Evolutionary conservation across 208 protist species (phyloP), one percentile per base, ranked within the genome.

Genomic region (Crithidia acanthocephali): DNA sequence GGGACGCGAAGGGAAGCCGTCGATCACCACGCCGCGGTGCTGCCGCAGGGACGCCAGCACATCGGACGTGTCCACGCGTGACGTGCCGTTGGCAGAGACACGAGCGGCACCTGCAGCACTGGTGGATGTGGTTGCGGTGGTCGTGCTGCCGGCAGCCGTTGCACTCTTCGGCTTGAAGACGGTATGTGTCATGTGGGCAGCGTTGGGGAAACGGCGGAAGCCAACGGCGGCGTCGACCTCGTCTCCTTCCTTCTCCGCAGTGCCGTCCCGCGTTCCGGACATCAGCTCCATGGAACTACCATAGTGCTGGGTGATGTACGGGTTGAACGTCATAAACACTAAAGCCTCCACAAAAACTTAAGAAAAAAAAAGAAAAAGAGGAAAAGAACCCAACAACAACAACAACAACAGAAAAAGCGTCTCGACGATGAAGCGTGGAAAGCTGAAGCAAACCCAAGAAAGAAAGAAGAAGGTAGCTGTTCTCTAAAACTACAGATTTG

Each of bases 241-340:
- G 16, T 81, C 76, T 30, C 68, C 69, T 16, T 76, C 81, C 1
- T 45, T 35, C 13, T 33, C 69, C 18, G 52, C 57, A 18, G 18
- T 35, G 30, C 52, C 62, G 22, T 23, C 44, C 25, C 23, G 32
- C 18, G 1, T 11, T 2, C n/a, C n/a, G 8, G 40, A 65, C 42
- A 70, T 40, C 62, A 72, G 59, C 53, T 84, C 74, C 42, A 87
- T 59, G 18, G 74, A 74, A 53, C 45, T 55, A 10, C 89, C 87
- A 74, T 89, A 95, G 68, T 90, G 88, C 28, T 86, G 83, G 2
- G 82, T 60, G 10, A 95, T 74, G 65, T 90, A 91, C 2, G 90
- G 90, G 56, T 95, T 95, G 27, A 74, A 68, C 28, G 57, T 76
- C 90, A 93, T 95, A 76, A 27, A 69, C 13, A 56, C 16, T 13